Conservation (phyloP, 1,139 yeast species). For the Taphrina flavorubra region DNA sequence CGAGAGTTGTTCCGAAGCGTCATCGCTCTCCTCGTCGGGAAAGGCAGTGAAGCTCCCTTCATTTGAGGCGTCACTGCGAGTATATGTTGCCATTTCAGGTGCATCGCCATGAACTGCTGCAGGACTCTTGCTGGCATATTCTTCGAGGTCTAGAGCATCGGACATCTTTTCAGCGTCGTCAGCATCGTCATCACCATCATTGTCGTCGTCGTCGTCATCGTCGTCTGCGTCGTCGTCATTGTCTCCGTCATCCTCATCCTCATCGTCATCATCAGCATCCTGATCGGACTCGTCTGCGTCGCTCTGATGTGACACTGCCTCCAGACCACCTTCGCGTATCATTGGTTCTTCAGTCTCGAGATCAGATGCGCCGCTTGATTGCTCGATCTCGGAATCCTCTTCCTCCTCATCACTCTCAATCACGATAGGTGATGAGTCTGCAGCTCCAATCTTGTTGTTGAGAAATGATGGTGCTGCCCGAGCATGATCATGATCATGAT, state of each 20-base stretch:
- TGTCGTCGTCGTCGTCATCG: neutral
- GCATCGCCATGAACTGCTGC: neutral
- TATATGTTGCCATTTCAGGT: neutral
- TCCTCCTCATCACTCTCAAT: slow-evolving; percentile 44
- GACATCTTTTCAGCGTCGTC: no score
- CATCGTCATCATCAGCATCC: neutral
- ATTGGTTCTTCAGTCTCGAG: neutral
- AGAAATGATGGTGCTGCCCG: neutral
- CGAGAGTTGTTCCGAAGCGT: slow-evolving; percentile 3
- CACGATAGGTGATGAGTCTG: slow-evolving; percentile 5
- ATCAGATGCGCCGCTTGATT: neutral
- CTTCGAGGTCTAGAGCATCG: no score
- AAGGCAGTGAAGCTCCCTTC: slow-evolving; percentile 1
- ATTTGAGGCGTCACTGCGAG: neutral
- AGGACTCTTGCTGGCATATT: no score
- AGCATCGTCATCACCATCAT: no score
- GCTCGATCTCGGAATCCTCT: slow-evolving; percentile 47
- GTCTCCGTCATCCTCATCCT: neutral
- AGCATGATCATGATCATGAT: no score
- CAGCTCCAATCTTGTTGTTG: neutral
- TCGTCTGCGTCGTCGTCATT: neutral
- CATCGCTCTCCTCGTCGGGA: neutral
- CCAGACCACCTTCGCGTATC: neutral
- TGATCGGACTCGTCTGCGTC: neutral
- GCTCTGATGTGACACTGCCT: neutral